Conservation (phyloP, 257 asterid genomes). For the Ballota nigra region DNA sequence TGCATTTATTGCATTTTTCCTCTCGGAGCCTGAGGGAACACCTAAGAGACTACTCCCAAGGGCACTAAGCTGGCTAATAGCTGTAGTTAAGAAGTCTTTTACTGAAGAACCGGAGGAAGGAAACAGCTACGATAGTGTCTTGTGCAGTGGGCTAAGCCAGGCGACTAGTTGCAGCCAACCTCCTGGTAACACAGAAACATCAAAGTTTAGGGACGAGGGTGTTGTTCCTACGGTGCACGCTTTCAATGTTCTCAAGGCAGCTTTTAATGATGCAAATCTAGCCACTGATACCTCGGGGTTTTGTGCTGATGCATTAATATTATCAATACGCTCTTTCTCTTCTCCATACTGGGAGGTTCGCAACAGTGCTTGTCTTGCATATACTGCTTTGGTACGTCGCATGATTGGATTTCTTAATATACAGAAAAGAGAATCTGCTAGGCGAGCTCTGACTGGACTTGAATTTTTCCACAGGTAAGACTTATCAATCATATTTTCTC, state of each 20-base stretch:
- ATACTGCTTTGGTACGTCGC: constrained; percentile 94
- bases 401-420: constrained; percentile 94
- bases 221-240: constrained; percentile 95
- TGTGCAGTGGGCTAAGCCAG: neutral
- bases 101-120: constrained; percentile 36
- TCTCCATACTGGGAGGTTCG: constrained; percentile 97
- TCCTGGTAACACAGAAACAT: constrained; percentile 40
- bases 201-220: constrained; percentile 91
- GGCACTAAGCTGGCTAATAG: constrained; percentile 84
- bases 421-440: constrained; percentile 86
- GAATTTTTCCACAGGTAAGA: constrained; percentile 91
- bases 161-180: neutral
- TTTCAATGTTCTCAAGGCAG: constrained; percentile 84
- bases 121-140: constrained; percentile 27
- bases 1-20: constrained; percentile 91
- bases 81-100: constrained; percentile 55
- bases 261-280: constrained; percentile 90
- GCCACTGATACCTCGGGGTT: constrained; percentile 96
- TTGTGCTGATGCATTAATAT: constrained; percentile 79
- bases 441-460: constrained; percentile 88
- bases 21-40: constrained; percentile 95
- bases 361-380: constrained; percentile 96
- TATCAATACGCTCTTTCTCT: constrained; percentile 81
- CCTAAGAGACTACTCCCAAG: constrained; percentile 90
- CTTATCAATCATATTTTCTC: neutral